Evolutionary conservation across 306 rosid genomes (phyloP).

Genomic region (Begonia loranthoides): DNA sequence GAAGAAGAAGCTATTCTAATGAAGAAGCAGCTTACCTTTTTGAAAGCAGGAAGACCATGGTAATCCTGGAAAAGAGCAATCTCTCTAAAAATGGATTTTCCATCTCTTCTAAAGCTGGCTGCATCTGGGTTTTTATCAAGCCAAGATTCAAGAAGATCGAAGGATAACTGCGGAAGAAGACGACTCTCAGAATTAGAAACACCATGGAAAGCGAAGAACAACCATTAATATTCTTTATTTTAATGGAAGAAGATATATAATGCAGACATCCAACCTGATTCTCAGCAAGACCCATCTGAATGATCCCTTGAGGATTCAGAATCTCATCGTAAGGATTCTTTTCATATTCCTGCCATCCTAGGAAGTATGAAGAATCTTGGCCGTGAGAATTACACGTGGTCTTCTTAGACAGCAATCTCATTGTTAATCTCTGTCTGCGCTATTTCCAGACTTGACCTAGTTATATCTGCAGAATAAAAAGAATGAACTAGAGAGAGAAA

Average conservation of each 20-base stretch:
- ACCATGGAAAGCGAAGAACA: too few species aligned
- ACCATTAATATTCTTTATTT: too few species aligned
- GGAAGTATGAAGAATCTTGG: conserved; percentile 93
- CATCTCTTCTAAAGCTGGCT: conserved; percentile 52
- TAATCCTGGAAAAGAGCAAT: conserved; percentile 96
- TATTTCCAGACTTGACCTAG: not conserved
- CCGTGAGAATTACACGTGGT: conserved; percentile 86
- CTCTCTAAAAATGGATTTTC: conserved; percentile 70
- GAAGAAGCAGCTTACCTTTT: conserved; percentile 17
- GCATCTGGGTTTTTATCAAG: conserved; percentile 63
- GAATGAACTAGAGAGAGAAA: not conserved
- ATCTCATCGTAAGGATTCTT: conserved; percentile 56
- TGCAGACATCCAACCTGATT: conserved; percentile 42
- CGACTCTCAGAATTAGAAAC: too few species aligned
- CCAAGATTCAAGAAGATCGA: conserved; percentile 77
- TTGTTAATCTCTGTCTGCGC: conserved; percentile 12
- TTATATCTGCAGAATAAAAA: not conserved
- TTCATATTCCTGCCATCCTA: conserved; percentile 91
- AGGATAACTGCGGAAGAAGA: conserved; percentile 48
- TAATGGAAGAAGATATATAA: not conserved
- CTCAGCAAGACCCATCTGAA: conserved; percentile 98
- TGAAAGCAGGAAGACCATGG: conserved; percentile 80
- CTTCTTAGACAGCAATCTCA: conserved; percentile 54
- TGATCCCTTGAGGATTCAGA: conserved; percentile 69
- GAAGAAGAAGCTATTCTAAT: too few species aligned